Evolutionary conservation across 345 rosid species (phyloP).

Genomic region (Eucalyptus sp.): DNA sequence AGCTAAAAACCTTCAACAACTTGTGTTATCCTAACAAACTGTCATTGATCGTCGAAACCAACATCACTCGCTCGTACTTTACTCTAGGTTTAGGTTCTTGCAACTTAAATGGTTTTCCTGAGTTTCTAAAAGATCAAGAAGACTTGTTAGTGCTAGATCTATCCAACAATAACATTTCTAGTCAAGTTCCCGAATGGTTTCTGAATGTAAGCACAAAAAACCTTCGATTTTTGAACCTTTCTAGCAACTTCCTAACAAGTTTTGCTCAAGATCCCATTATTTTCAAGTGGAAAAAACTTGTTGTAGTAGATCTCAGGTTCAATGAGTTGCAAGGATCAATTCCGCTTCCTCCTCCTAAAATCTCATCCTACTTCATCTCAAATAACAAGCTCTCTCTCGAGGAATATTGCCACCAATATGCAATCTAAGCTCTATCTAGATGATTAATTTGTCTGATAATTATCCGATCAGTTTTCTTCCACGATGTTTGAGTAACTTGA

Average conservation of each 20-base stretch:
- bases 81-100: neutral
- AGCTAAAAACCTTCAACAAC: neutral
- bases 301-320: neutral
- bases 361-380: neutral
- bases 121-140: neutral
- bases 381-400: neutral
- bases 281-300: neutral
- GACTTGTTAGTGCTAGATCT: neutral
- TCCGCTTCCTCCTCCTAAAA: neutral
- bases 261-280: neutral
- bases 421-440: neutral
- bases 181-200: conserved; percentile 8
- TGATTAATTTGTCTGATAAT: neutral
- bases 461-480: no score
- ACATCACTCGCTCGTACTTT: neutral
- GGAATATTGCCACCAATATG: neutral
- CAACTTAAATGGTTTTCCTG: conserved; percentile 1
- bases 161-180: neutral
- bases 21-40: neutral
- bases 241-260: neutral
- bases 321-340: conserved; percentile 4
- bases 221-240: neutral
- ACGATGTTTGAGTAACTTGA: no score
- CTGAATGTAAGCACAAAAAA: neutral
- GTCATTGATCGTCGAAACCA: neutral